Evolutionary conservation across 805 yeast genomes (phyloP).

Genomic region (Metschnikowia gelsemii): DNA sequence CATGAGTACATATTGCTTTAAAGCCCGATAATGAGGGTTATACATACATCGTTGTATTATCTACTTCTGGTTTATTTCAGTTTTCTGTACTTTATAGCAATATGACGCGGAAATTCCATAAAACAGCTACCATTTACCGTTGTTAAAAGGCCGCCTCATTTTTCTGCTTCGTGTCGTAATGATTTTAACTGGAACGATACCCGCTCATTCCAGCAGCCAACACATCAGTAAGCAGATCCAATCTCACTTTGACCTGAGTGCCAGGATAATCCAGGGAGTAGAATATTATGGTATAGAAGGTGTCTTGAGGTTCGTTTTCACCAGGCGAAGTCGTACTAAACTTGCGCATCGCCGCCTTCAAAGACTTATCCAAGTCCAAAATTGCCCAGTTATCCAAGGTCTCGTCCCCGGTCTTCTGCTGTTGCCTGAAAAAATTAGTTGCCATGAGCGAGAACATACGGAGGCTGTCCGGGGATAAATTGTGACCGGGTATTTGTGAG

Average conservation of each 20-base stretch:
- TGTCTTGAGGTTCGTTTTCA: slow-evolving; percentile 9
- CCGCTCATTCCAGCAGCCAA: slow-evolving; percentile 37
- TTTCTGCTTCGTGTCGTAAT: not conserved
- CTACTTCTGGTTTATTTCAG: too few species aligned
- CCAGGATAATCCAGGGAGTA: slow-evolving; percentile 30
- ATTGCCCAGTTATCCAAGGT: slow-evolving; percentile 28
- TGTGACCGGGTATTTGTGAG: slow-evolving; percentile 11
- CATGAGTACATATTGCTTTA: not conserved
- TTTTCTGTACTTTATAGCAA: too few species aligned
- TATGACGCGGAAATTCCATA: too few species aligned
- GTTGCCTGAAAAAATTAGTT: slow-evolving; percentile 26
- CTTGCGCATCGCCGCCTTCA: slow-evolving; percentile 29
- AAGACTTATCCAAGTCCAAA: slow-evolving; percentile 29
- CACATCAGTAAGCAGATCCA: slow-evolving; percentile 32
- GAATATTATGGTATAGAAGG: slow-evolving; percentile 23
- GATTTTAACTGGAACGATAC: slow-evolving; percentile 18
- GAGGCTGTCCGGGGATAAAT: slow-evolving; percentile 29
- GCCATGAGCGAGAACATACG: slow-evolving; percentile 38
- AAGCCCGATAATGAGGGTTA: not conserved
- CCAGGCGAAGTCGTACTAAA: slow-evolving; percentile 17
- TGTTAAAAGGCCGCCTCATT: not conserved
- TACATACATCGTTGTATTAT: slow-evolving; percentile 1
- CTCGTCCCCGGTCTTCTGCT: slow-evolving; percentile 15
- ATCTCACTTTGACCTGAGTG: slow-evolving; percentile 35
- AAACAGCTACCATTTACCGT: too few species aligned